phyloP scores from a whole-genome alignment of 306 rosid genomes.

The Crotalaria pallida region DNA sequence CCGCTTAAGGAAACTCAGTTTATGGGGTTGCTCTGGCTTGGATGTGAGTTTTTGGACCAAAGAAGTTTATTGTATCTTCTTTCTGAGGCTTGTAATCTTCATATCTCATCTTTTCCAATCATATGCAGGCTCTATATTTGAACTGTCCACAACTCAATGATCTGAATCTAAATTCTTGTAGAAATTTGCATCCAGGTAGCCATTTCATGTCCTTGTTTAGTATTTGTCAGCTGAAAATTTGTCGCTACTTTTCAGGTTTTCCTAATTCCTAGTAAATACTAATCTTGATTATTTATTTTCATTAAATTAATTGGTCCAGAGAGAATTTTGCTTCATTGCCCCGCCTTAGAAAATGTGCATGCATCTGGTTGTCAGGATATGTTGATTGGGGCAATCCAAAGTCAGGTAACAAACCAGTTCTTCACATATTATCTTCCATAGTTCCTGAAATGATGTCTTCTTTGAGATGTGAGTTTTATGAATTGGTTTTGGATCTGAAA shows the following conservation, averaged over 20 bases:
- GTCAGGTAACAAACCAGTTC: slow-evolving; percentile 53
- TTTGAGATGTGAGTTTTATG: neutral
- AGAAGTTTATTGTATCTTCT: neutral
- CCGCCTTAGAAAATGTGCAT: slow-evolving; percentile 66
- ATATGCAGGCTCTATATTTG: slow-evolving; percentile 75
- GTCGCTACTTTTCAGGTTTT: neutral
- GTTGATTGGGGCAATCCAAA: slow-evolving; percentile 55
- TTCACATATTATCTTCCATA: neutral
- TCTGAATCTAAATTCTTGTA: slow-evolving; percentile 84
- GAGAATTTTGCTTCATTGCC: slow-evolving; percentile 79
- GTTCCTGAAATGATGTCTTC: neutral
- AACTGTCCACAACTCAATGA: slow-evolving; percentile 81
- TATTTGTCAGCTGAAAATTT: slow-evolving; percentile 2
- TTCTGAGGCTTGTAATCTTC: slow-evolving; percentile 11
- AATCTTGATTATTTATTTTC: neutral
- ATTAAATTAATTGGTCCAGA: slow-evolving; percentile 41
- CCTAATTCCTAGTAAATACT: neutral
- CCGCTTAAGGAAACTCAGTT: slow-evolving; percentile 78
- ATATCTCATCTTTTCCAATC: slow-evolving; percentile 20
- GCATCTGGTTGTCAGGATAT: slow-evolving; percentile 66
- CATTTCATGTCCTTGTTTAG: slow-evolving; percentile 11
- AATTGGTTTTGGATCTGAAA: neutral
- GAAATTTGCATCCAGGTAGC: slow-evolving; percentile 84
- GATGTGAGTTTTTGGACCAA: slow-evolving; percentile 54
- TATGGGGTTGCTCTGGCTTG: slow-evolving; percentile 97